A percentile compares a stretch with the other conserved stretches of the same genome.
phyloP scores from a whole-genome alignment of 1,139 yeast species.

The Candida sanyaensis region DNA sequence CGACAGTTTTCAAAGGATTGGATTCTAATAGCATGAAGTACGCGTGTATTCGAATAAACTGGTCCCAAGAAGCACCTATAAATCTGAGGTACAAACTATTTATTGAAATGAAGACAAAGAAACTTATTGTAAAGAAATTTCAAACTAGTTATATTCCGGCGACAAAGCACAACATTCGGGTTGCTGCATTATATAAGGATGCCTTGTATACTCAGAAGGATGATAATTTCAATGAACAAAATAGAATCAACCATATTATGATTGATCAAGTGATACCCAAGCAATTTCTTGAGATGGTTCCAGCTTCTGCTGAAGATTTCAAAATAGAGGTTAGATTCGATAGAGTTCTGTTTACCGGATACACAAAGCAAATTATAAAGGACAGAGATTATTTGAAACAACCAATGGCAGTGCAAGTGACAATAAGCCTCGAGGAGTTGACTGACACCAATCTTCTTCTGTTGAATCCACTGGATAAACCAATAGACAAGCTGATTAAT shows the following conservation, averaged over 20 bases:
- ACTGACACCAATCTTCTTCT: slow-evolving; percentile 21
- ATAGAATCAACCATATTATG: slow-evolving; percentile 33
- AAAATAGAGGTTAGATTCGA: slow-evolving; percentile 47
- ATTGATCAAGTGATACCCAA: slow-evolving; percentile 47
- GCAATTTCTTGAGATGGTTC: slow-evolving; percentile 54
- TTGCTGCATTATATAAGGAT: slow-evolving; percentile 42
- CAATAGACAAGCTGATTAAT: slow-evolving; percentile 20
- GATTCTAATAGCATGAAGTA: slow-evolving; percentile 45
- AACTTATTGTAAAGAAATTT: slow-evolving; percentile 53
- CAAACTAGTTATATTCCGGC: slow-evolving; percentile 55
- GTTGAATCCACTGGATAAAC: slow-evolving; percentile 19
- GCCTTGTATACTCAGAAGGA: slow-evolving; percentile 24
- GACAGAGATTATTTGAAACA: slow-evolving; percentile 56
- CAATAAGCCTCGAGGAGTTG: slow-evolving; percentile 47
- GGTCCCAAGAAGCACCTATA: slow-evolving; percentile 21
- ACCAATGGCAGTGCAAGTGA: slow-evolving; percentile 57
- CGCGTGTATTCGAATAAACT: slow-evolving; percentile 33
- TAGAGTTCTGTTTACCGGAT: slow-evolving; percentile 51
- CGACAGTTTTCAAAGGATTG: slow-evolving; percentile 49
- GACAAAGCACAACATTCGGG: slow-evolving; percentile 30
- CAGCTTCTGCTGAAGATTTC: slow-evolving; percentile 53
- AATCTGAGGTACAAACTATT: slow-evolving; percentile 38
- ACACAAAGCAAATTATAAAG: slow-evolving; percentile 51
- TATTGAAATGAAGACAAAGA: slow-evolving; percentile 51
- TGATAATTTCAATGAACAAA: slow-evolving; percentile 8